A percentile compares a stretch with the other conserved stretches of the same genome.
Evolutionary conservation across 148 eudicot species (phyloP).

Genomic region (Amaranthus palmeri): DNA sequence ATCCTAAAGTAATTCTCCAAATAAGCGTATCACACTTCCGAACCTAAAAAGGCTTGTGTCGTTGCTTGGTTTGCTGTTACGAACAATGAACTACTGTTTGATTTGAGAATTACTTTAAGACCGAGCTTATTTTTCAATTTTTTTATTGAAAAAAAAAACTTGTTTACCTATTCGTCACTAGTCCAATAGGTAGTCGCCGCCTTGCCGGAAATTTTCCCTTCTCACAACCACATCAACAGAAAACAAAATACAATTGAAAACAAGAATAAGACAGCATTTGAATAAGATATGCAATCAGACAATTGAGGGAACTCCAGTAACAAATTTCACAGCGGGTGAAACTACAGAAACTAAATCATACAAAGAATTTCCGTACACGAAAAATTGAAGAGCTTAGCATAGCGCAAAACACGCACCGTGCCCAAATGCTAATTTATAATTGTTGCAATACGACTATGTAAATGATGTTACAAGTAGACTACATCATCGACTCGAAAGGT

Average conservation of each 20-base stretch:
- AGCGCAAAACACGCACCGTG: constrained; percentile 16
- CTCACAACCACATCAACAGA: not conserved
- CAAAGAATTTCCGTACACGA: constrained; percentile 21
- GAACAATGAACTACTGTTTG: no score
- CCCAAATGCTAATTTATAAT: constrained; percentile 12
- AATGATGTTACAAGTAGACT: constrained; percentile 18
- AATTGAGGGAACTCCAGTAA: constrained; percentile 10
- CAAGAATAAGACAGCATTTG: constrained; percentile 3
- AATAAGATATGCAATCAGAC: constrained; percentile 8
- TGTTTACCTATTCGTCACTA: not conserved
- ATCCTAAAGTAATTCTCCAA: no score
- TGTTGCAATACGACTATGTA: constrained; percentile 18
- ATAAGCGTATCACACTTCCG: no score
- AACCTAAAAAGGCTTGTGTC: no score
- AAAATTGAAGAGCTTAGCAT: constrained; percentile 22
- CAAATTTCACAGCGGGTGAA: constrained; percentile 20
- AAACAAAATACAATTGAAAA: not conserved
- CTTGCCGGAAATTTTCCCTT: no score
- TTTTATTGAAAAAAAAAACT: not conserved
- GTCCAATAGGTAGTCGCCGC: no score
- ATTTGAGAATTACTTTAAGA: no score
- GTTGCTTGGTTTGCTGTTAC: no score
- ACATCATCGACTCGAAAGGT: constrained; percentile 8
- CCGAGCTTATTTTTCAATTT: not conserved
- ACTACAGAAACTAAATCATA: constrained; percentile 26